These are phyloP conservation scores for Sanghuangporus sanghuang DNA, from an alignment of 1,284 basidiomycete genomes.

Conservation along the genomic window DNA sequence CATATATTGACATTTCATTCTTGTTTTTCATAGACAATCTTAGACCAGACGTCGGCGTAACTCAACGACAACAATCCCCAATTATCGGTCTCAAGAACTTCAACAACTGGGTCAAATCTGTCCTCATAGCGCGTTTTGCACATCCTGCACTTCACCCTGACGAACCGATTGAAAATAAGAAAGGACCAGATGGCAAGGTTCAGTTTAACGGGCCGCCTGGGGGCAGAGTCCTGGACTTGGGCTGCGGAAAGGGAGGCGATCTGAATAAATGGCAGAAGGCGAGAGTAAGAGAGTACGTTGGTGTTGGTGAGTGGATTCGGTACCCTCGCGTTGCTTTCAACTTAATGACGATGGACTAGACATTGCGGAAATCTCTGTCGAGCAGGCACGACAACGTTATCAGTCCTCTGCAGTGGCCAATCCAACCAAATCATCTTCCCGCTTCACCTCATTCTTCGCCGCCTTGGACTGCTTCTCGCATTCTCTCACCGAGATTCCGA, in stretches of 20 bases:
- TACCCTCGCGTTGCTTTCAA: slow-evolving; percentile 1
- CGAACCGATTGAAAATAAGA: slow-evolving; percentile 27
- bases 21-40: slow-evolving; percentile 66
- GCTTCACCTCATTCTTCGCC: slow-evolving; percentile 78
- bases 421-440: slow-evolving; percentile 38
- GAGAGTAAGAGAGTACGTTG: slow-evolving; percentile 75
- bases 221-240: slow-evolving; percentile 90
- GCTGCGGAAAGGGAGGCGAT: slow-evolving; percentile 98
- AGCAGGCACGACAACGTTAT: slow-evolving; percentile 80
- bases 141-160: slow-evolving; percentile 49
- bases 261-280: slow-evolving; percentile 94
- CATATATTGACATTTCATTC: slow-evolving; percentile 5
- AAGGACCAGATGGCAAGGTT: slow-evolving; percentile 26
- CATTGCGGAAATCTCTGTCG: slow-evolving; percentile 84
- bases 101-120: slow-evolving; percentile 99
- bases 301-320: slow-evolving; percentile 58
- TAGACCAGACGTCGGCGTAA: slow-evolving; percentile 85
- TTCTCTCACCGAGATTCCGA: slow-evolving; percentile 60
- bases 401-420: slow-evolving; percentile 33
- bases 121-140: slow-evolving; percentile 85
- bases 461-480: slow-evolving; percentile 87
- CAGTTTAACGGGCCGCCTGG: slow-evolving; percentile 17
- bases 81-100: slow-evolving; percentile 97
- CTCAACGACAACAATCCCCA: slow-evolving; percentile 83
- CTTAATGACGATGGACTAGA: slow-evolving; percentile 46